Conservation (phyloP, 176 grass and related monocot species). For the Juncus effusus region DNA sequence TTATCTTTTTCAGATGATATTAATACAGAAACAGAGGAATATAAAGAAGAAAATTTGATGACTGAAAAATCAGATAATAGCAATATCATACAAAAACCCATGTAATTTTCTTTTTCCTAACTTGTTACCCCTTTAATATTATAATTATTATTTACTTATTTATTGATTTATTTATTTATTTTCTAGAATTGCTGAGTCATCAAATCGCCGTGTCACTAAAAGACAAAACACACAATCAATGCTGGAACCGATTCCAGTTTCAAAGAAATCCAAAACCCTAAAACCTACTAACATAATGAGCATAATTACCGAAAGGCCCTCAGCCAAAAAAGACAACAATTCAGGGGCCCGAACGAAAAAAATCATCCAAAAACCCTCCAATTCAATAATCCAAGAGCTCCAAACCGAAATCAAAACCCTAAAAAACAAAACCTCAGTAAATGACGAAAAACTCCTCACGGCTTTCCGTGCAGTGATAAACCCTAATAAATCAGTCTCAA, state of each 20-base stretch:
- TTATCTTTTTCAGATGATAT: too few species aligned
- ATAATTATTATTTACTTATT: too few species aligned
- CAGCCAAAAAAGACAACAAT: constrained; percentile 54
- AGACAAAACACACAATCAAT: constrained; percentile 27
- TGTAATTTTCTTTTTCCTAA: background rate
- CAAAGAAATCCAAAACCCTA: constrained; percentile 30
- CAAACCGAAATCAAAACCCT: constrained; percentile 68
- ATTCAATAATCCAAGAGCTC: constrained; percentile 56
- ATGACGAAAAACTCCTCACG: constrained; percentile 76
- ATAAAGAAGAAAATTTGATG: constrained; percentile 7
- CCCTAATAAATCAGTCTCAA: constrained; percentile 37
- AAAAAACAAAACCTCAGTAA: constrained; percentile 37
- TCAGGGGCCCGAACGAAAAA: constrained; percentile 77
- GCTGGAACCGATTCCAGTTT: constrained; percentile 32
- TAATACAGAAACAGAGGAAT: constrained; percentile 1
- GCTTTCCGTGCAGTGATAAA: constrained; percentile 76
- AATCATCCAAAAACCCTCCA: constrained; percentile 68
- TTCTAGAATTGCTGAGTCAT: background rate
- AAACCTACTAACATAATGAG: constrained; percentile 71
- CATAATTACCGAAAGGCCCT: constrained; percentile 54
- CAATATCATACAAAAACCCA: constrained; percentile 6
- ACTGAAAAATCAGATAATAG: constrained; percentile 7
- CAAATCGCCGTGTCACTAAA: constrained; percentile 19
- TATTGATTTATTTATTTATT: too few species aligned
- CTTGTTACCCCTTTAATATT: constrained; percentile 2